These are phyloP conservation scores for Patellifolia procumbens DNA, from an alignment of 179 eudicot species.

Conservation along the genomic window DNA sequence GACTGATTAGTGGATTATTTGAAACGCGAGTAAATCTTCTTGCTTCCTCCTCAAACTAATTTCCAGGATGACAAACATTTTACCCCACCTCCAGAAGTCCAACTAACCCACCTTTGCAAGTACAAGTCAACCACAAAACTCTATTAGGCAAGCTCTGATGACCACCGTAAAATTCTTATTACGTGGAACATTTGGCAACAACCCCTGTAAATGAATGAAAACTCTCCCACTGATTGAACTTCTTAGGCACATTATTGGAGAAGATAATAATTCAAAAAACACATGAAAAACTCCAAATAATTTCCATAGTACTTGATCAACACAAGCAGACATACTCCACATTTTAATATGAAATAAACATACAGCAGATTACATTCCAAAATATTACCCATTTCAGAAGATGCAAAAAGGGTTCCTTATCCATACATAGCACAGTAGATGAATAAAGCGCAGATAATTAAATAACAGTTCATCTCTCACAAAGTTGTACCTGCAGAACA, in stretches of 20 bases:
- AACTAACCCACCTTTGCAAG: not conserved
- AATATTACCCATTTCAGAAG: not conserved
- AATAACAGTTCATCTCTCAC: conserved; percentile 1
- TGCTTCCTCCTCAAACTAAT: not conserved
- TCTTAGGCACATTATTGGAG: not conserved
- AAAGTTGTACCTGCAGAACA: conserved; percentile 70
- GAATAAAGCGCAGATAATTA: not conserved
- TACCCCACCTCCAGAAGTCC: not conserved
- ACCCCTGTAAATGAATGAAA: no score
- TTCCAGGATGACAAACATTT: not conserved
- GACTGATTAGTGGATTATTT: no score
- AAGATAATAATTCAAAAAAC: not conserved
- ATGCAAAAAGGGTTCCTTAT: not conserved
- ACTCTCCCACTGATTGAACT: not conserved
- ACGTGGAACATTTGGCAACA: no score
- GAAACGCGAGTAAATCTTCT: not conserved
- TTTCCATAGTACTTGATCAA: no score
- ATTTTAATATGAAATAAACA: no score
- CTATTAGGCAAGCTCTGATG: not conserved
- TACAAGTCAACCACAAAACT: not conserved
- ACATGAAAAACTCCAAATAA: not conserved
- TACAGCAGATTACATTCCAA: no score
- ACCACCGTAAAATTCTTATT: no score
- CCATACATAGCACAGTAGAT: not conserved
- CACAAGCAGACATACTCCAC: not conserved